Percentiles rank a stretch among this genome's conserved stretches.
These are phyloP conservation scores for Macrolepiota albuminosa DNA, from an alignment of 768 basidiomycete species.

Conservation along the genomic window DNA sequence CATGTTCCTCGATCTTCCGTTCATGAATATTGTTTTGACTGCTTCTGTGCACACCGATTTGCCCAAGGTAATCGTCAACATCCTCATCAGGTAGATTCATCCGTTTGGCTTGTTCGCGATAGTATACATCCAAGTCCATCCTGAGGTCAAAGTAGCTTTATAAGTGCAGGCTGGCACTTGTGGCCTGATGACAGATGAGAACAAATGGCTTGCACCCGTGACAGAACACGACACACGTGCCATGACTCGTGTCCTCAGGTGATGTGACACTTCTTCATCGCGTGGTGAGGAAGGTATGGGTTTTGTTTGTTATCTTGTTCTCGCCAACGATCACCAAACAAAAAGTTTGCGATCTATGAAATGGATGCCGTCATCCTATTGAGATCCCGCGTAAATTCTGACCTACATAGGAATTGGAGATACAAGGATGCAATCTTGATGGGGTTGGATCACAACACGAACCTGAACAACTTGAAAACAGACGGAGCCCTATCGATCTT, in stretches of 20 bases:
- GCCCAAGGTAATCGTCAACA: slow-evolving; percentile 39
- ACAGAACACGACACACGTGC: slow-evolving; percentile 3
- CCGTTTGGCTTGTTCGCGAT: slow-evolving; percentile 47
- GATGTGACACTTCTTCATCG: slow-evolving; percentile 1
- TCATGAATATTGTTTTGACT: not conserved
- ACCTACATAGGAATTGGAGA: not conserved
- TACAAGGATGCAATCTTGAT: not conserved
- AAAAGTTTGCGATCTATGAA: not conserved
- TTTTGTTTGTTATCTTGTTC: not conserved
- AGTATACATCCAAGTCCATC: slow-evolving; percentile 42
- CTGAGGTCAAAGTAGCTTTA: slow-evolving; percentile 16
- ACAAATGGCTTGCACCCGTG: not conserved
- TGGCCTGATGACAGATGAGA: not conserved
- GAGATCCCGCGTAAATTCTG: not conserved
- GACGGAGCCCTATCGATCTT: not conserved
- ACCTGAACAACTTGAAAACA: not conserved
- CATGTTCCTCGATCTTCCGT: not conserved
- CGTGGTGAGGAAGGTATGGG: not conserved
- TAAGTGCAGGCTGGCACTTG: not conserved
- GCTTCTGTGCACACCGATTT: slow-evolving; percentile 20
- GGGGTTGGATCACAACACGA: not conserved
- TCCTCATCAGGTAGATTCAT: slow-evolving; percentile 54
- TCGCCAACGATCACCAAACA: not conserved
- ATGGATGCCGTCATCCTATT: not conserved
- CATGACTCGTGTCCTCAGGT: not conserved